These are phyloP conservation scores for Penicillium alfredii DNA, from an alignment of 495 filamentous ascomycete genomes.

Conservation along the genomic window DNA sequence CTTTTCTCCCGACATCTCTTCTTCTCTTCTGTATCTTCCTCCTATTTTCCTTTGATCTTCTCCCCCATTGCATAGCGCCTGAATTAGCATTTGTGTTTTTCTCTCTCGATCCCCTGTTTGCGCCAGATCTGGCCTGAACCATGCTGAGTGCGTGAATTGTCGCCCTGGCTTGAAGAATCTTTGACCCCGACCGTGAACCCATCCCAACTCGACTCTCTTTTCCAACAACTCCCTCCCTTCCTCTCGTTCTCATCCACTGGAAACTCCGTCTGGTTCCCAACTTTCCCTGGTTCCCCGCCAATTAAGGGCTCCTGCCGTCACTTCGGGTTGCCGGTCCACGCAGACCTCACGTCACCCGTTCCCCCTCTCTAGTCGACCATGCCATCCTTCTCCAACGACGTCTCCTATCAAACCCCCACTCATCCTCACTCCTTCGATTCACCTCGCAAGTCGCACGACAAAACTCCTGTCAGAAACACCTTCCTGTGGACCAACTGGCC, in stretches of 20 bases:
- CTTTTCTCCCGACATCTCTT: constrained; percentile 13
- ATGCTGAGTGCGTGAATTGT: too few relatives aligned
- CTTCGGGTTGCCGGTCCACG: constrained; percentile 24
- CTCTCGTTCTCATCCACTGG: constrained; percentile 12
- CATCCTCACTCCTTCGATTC: constrained; percentile 37
- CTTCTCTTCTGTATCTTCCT: constrained; percentile 5
- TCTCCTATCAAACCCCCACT: constrained; percentile 30
- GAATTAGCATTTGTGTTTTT: too few relatives aligned
- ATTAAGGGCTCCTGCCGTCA: constrained; percentile 22
- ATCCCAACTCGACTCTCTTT: constrained; percentile 1
- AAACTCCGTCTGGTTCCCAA: constrained; percentile 20
- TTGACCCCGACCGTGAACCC: too few relatives aligned
- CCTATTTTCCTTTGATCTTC: constrained; percentile 1
- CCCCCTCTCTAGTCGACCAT: constrained; percentile 30
- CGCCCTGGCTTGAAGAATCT: too few relatives aligned
- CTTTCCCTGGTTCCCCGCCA: constrained; percentile 16
- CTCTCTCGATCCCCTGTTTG: not conserved
- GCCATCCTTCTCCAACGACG: constrained; percentile 41
- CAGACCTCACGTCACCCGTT: constrained; percentile 31
- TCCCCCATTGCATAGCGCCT: constrained; percentile 1
- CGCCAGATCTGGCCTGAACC: too few relatives aligned
- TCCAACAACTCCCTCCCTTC: constrained; percentile 5
- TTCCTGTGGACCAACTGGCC: constrained; percentile 47
- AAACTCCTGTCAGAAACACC: constrained; percentile 41
- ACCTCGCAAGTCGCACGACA: constrained; percentile 41